Conservation (phyloP, 2,329 filamentous ascomycete species). For the Balansia obtecta region DNA sequence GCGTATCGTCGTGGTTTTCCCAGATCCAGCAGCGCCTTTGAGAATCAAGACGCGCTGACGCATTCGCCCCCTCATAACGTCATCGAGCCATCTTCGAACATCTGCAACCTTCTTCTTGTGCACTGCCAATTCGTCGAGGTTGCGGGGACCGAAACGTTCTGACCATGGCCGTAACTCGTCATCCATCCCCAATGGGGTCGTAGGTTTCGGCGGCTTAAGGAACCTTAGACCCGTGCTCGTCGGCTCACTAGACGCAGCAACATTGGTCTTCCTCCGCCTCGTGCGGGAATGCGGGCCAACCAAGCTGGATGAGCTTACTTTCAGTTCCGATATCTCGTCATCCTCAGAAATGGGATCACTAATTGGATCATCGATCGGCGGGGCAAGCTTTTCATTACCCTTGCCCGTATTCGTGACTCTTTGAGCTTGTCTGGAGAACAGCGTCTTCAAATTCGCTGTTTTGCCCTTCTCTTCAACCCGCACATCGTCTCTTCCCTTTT, state of each 20-base stretch:
- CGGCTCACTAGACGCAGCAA: conserved; percentile 11
- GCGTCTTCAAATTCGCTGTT: conserved; percentile 42
- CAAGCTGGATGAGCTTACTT: conserved; percentile 37
- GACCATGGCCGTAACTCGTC: conserved; percentile 70
- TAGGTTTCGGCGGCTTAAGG: conserved; percentile 28
- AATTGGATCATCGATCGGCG: conserved; percentile 34
- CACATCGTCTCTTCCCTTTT: conserved; percentile 26
- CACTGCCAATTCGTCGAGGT: conserved; percentile 75
- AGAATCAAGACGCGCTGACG: conserved; percentile 68
- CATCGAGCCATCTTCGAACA: conserved; percentile 70
- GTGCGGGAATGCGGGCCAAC: conserved; percentile 45
- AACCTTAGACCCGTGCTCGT: conserved; percentile 37
- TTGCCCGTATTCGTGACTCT: conserved; percentile 26
- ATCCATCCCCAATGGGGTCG: conserved; percentile 17
- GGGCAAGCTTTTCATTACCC: conserved; percentile 15
- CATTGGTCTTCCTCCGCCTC: conserved; percentile 29
- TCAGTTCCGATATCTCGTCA: conserved; percentile 41
- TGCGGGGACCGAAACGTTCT: conserved; percentile 65
- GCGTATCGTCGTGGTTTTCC: conserved; percentile 79
- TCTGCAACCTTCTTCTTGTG: conserved; percentile 90
- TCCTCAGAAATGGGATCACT: conserved; percentile 49
- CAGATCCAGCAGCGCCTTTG: conserved; percentile 82
- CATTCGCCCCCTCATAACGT: conserved; percentile 52
- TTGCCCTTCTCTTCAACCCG: conserved; percentile 38
- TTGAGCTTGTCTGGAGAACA: conserved; percentile 51